Percentiles rank a stretch among this genome's conserved stretches.
These are phyloP conservation scores for Claviceps maximensis DNA, from an alignment of 2,329 filamentous ascomycete species.

Conservation along the genomic window DNA sequence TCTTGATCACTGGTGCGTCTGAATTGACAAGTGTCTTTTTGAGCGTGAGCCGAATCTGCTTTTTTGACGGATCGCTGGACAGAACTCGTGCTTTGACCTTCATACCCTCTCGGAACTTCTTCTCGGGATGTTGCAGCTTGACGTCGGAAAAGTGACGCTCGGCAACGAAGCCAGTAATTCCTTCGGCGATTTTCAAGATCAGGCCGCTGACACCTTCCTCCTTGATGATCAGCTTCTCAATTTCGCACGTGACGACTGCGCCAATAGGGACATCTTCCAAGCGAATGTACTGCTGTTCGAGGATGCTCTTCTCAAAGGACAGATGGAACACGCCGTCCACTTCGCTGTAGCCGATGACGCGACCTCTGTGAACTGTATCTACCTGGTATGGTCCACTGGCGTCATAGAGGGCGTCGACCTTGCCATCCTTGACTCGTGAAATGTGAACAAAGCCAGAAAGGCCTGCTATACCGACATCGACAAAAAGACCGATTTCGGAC, in stretches of 20 bases:
- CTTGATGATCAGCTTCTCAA: conserved; percentile 74
- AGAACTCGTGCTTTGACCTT: conserved; percentile 76
- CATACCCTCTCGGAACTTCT: conserved; percentile 83
- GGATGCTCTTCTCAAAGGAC: conserved; percentile 67
- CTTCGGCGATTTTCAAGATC: conserved; percentile 71
- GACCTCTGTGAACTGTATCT: conserved; percentile 65
- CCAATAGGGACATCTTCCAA: conserved; percentile 81
- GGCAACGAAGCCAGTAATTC: conserved; percentile 77
- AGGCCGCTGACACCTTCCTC: conserved; percentile 68
- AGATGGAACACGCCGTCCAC: conserved; percentile 77
- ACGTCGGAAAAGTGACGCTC: conserved; percentile 84
- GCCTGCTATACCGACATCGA: conserved; percentile 50
- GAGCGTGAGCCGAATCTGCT: conserved; percentile 72
- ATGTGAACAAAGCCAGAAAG: conserved; percentile 88
- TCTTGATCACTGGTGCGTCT: conserved; percentile 64
- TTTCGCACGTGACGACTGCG: conserved; percentile 63
- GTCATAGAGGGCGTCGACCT: conserved; percentile 70
- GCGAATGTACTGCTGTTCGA: conserved; percentile 83
- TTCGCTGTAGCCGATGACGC: conserved; percentile 75
- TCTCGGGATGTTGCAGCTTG: conserved; percentile 80
- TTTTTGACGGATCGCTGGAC: conserved; percentile 61
- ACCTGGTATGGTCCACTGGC: conserved; percentile 65
- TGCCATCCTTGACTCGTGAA: conserved; percentile 79
- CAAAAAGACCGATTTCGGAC: conserved; percentile 66
- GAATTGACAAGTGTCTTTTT: conserved; percentile 94